Base-by-base conservation (phyloP, 2,329 filamentous ascomycete genomes). In the Lasiodiplodia theobromae region DNA sequence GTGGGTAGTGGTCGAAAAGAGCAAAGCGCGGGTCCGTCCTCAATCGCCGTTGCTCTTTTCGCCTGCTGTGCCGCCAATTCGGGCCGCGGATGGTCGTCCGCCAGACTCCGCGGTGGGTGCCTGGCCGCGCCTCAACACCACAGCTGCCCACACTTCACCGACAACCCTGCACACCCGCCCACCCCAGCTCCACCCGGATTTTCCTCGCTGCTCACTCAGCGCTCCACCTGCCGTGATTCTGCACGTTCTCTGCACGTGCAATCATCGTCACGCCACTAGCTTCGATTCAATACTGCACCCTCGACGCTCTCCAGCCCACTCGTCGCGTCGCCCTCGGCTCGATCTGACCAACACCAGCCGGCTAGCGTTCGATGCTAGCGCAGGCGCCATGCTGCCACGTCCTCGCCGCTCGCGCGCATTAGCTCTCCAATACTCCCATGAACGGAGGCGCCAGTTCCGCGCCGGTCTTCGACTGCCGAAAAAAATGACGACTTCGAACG, bases 301-400 rank as follows among this genome's bases (percentile, higher is more conserved):
- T 14, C 18, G n/a, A 18, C 16, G 47, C 16, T 38, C 40, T 44
- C 23, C 14, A 57, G 54, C 54, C 44, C 44, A 47, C 18, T 57
- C 31, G 28, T 31, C 23, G n/a, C 60, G 47, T 31, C 31, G 44
- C 31, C 14, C 58, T 34, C 31, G 47, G 44, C 47, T 38, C 44
- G 12, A 64, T 52, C 44, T 64, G 44, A 16, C 28, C 31, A 63
- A 23, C 40, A 21, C 16, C 16, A 18, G 18, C 10, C 38, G 5
- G 18, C 56, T 60, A 60, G 40, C 12, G 44, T 11, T 8, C 31
- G 60, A 52, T 64, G 44, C 31, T 64, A 64, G 60, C 25, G 58
- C 47, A 49, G 44, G 2, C 16, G 40, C 40, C 4, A n/a, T 60
- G 57, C 53, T 23, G 58, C n/a, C 18, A 34, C 40, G n/a, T 51